Evolutionary conservation across 2,329 filamentous ascomycete genomes (phyloP).

Genomic region (Corniculantispora saksenae): DNA sequence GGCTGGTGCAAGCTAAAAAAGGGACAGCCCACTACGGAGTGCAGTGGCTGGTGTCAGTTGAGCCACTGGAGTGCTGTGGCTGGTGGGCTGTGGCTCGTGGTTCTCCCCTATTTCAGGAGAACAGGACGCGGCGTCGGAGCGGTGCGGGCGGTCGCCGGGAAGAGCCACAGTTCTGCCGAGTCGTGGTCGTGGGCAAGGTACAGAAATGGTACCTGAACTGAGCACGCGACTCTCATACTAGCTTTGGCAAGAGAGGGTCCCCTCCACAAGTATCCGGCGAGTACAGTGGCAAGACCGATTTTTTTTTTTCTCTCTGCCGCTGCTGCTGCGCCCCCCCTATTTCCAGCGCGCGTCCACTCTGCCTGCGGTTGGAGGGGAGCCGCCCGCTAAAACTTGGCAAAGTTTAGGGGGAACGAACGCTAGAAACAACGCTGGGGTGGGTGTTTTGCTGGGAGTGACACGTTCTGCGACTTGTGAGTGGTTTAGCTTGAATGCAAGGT

Average conservation of each 20-base stretch:
- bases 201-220: not conserved
- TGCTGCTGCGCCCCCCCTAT: slow-evolving; percentile 4
- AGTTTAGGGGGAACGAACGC: not conserved
- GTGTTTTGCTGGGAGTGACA: too few relatives aligned
- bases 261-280: not conserved
- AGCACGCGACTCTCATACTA: too few relatives aligned
- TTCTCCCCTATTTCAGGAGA: slow-evolving; percentile 4
- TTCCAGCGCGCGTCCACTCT: slow-evolving; percentile 6
- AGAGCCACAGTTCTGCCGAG: slow-evolving; percentile 8
- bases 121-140: not conserved
- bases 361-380: not conserved
- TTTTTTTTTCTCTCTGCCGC: slow-evolving; percentile 1
- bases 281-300: slow-evolving; percentile 16
- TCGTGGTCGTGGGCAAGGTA: not conserved
- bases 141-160: not conserved
- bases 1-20: not conserved
- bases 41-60: not conserved
- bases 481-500: too few relatives aligned
- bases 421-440: too few relatives aligned
- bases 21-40: slow-evolving; percentile 1
- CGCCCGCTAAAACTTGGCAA: not conserved
- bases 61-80: too few relatives aligned
- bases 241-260: too few relatives aligned
- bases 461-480: too few relatives aligned
- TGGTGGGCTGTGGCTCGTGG: slow-evolving; percentile 1